Percentiles rank a stretch among this genome's conserved stretches.
These are phyloP conservation scores for Talaromyces rugulosus DNA, from an alignment of 2,329 filamentous ascomycete species.

Conservation along the genomic window DNA sequence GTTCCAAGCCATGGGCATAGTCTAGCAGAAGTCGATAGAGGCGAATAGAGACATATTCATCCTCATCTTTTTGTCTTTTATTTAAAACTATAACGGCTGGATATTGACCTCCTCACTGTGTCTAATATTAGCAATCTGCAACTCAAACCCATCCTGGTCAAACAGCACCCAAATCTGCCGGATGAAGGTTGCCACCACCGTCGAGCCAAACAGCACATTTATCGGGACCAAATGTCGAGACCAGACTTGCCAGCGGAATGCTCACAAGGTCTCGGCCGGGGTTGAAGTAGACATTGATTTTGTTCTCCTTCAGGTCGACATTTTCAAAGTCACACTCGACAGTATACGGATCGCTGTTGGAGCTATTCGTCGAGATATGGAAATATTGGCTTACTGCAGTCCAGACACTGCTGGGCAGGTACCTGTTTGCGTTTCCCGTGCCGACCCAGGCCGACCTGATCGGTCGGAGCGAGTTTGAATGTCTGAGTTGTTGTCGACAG, in stretches of 20 bases:
- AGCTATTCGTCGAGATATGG: not conserved
- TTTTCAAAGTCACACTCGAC: not conserved
- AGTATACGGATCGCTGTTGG: not conserved
- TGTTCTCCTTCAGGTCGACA: not conserved
- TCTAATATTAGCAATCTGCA: not conserved
- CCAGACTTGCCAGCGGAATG: not conserved
- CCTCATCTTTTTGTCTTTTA: not conserved
- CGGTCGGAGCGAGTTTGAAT: not conserved
- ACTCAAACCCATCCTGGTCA: not conserved
- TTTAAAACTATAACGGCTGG: not conserved
- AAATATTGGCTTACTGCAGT: not conserved
- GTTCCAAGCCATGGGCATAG: not conserved
- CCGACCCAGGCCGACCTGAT: not conserved
- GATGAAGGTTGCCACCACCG: not conserved
- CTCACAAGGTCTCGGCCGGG: not conserved
- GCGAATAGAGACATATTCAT: not conserved
- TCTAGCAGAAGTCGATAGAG: not conserved
- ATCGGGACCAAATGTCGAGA: not conserved
- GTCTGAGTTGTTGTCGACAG: not conserved
- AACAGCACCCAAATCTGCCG: not conserved
- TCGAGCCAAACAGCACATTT: not conserved
- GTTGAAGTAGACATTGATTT: not conserved
- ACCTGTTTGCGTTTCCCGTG: not conserved
- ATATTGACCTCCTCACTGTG: not conserved
- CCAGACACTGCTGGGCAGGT: not conserved